Evolutionary conservation across 805 yeast species (phyloP), one percentile per base, ranked within the genome.

Genomic region (Blastobotrys peoriensis): DNA sequence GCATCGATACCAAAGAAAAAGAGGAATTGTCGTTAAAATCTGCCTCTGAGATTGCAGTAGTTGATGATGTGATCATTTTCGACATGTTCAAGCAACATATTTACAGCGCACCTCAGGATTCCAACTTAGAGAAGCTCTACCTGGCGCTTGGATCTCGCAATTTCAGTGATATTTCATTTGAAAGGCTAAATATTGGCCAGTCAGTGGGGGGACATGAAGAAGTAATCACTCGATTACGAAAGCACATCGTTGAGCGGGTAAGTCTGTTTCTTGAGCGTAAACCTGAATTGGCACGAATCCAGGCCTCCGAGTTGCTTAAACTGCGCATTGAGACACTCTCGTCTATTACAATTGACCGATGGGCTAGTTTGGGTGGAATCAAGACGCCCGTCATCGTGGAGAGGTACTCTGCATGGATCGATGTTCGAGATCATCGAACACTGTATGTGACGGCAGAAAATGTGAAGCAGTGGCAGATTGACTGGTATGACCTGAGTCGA

Each of bases 401-500:
- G 4, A n/a, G 19, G 1, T 46, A 52, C 3, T 48, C 57, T 3
- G 62, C 63, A 5, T 48, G 34, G 17, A 45, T 54, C 44, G 49
- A 44, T 22, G 45, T 52, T 3, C 18, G 21, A 4, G 34, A 39
- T 30, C 25, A 20, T 3, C 23, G 16, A 17, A 15, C 22, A 16
- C 16, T 44, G 39, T 36, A 43, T 16, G 41, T 34, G 16, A 30
- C 19, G 20, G 23, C 35, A 44, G 3, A 38, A 22, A 15, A 25
- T 3, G 33, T 22, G n/a, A 51, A 47, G 3, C 56, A 56, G 2
- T 40, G 41, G 13, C 30, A 25, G 16, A 52, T 58, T 34, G 66
- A 65, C 30, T 67, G 69, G 68, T 65, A 61, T 40, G 66, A 65
- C 44, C 58, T 67, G 1, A 59, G 66, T 5, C 59, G 56, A 28